A percentile compares a stretch with the other conserved stretches of the same genome.
Evolutionary conservation across 129 eudicot species (phyloP).

Genomic region (Artemisia tridentata): DNA sequence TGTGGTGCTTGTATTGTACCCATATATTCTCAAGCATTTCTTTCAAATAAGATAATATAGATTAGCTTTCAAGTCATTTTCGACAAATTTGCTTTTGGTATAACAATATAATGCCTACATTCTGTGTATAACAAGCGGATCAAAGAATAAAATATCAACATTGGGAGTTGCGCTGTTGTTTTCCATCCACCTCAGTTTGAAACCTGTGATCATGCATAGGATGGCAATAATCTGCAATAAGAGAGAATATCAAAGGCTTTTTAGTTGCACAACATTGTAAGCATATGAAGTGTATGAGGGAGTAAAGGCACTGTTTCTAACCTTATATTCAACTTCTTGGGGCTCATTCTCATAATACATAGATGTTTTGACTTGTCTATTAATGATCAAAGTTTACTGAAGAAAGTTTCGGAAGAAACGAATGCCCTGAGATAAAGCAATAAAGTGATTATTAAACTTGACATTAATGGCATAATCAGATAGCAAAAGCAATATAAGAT

Average conservation of each 20-base stretch:
- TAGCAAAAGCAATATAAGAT: neutral
- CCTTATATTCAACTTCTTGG: constrained; percentile 20
- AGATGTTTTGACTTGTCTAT: too few relatives aligned
- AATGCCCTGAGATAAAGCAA: constrained; percentile 51
- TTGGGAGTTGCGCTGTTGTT: constrained; percentile 12
- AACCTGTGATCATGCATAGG: constrained; percentile 1
- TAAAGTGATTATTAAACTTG: neutral
- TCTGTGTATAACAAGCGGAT: neutral
- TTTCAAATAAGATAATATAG: neutral
- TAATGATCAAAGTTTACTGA: constrained; percentile 26
- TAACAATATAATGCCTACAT: neutral
- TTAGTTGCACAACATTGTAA: constrained; percentile 5
- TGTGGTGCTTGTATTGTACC: neutral
- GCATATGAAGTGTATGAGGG: neutral
- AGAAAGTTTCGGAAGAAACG: constrained; percentile 78
- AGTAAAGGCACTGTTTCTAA: constrained; percentile 19
- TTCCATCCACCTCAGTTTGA: constrained; percentile 13
- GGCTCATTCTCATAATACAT: too few relatives aligned
- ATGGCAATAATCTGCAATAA: constrained; percentile 16
- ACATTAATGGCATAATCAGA: neutral
- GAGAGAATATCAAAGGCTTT: neutral
- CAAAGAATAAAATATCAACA: neutral
- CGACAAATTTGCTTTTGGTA: constrained; percentile 7
- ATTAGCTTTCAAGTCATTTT: neutral
- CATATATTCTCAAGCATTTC: neutral